A percentile compares a stretch with the other conserved stretches of the same genome.
phyloP scores from a whole-genome alignment of 1,284 basidiomycete genomes.

The Austroboletus novae-zelandiae region DNA sequence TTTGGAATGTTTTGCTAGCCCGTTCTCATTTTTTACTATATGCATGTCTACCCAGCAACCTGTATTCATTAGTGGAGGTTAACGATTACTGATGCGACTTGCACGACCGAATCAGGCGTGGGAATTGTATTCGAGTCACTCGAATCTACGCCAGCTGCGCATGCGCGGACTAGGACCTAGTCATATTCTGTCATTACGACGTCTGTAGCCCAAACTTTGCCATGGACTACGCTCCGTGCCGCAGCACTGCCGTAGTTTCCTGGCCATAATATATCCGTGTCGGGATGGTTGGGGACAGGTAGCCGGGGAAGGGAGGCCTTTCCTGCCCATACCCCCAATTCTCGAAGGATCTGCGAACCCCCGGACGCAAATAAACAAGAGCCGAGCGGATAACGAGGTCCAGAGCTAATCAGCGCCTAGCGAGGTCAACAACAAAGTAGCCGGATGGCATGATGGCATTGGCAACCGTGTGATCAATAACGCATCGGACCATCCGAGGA shows the following conservation, averaged over 20 bases:
- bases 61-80: slow-evolving; percentile 19
- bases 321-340: neutral
- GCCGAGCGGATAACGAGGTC: neutral
- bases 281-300: slow-evolving; percentile 6
- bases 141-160: neutral
- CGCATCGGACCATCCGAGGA: neutral
- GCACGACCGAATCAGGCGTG: no score
- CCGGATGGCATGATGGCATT: slow-evolving; percentile 9
- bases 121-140: slow-evolving; percentile 7
- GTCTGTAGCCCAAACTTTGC: neutral
- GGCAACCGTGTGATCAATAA: slow-evolving; percentile 7
- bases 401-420: neutral
- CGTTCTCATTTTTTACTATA: neutral
- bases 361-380: neutral
- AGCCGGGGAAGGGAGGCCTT: neutral
- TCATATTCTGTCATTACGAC: neutral
- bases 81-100: neutral
- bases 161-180: neutral
- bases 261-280: slow-evolving; percentile 6
- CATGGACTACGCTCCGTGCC: neutral
- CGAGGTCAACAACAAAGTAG: slow-evolving; percentile 20
- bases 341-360: neutral
- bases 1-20: slow-evolving; percentile 12
- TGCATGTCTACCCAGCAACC: neutral
- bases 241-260: slow-evolving; percentile 1